Conservation (phyloP, 371 early-diverging fungal genomes). For the Mortierella sp. region DNA sequence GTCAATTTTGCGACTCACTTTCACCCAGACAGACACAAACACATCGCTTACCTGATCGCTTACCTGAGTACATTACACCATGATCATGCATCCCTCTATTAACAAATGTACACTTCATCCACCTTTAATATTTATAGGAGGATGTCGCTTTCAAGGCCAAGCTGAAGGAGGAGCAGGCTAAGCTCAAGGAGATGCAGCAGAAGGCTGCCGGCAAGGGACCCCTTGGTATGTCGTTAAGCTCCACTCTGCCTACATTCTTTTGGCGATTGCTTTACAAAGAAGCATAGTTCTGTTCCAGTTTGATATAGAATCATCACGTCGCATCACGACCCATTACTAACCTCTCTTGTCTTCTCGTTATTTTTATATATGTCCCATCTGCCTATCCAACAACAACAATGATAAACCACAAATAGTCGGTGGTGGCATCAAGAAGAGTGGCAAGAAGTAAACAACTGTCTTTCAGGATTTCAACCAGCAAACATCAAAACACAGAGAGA, state of each 20-base stretch:
- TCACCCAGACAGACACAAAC: neutral
- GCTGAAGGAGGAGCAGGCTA: conserved; percentile 86
- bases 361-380: neutral
- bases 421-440: conserved; percentile 87
- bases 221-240: conserved; percentile 68
- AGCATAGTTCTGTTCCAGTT: neutral
- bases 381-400: neutral
- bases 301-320: neutral
- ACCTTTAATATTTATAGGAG: conserved; percentile 58
- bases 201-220: conserved; percentile 88
- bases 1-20: neutral
- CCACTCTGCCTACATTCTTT: neutral
- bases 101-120: neutral
- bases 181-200: conserved; percentile 83
- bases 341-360: conserved; percentile 10
- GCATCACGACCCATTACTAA: neutral
- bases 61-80: neutral
- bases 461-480: neutral
- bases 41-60: neutral
- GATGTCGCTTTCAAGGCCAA: conserved; percentile 89
- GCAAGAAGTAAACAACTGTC: conserved; percentile 74
- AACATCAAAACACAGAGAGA: neutral
- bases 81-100: neutral
- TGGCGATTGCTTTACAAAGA: neutral
- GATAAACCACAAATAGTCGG: conserved; percentile 55